A percentile compares a stretch with the other conserved stretches of the same genome.
phyloP scores from a whole-genome alignment of 345 rosid genomes.

The Capsella bursapastoris region DNA sequence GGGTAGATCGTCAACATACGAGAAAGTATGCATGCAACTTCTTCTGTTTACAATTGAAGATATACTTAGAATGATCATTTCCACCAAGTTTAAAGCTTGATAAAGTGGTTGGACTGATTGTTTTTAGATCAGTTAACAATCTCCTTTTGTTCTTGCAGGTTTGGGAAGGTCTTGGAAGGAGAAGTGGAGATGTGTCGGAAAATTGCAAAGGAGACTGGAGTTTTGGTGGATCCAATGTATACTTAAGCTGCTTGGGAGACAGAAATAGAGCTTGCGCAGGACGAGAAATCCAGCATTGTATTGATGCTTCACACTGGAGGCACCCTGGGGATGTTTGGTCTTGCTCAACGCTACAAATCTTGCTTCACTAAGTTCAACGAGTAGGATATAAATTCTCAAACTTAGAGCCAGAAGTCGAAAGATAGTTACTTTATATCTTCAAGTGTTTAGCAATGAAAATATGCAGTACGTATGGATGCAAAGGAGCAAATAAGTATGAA shows the following conservation, averaged over 20 bases:
- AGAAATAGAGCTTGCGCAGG: constrained; percentile 51
- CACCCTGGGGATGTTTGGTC: constrained; percentile 81
- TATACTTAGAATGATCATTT: too few species aligned
- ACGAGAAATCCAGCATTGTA: constrained; percentile 41
- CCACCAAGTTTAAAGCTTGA: constrained; percentile 17
- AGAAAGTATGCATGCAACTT: constrained; percentile 66
- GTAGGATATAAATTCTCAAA: neutral
- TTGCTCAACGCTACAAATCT: constrained; percentile 89
- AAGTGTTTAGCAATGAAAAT: neutral
- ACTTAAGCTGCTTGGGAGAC: constrained; percentile 84
- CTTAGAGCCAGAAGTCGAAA: neutral
- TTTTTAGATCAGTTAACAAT: neutral
- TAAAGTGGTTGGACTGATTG: constrained; percentile 19
- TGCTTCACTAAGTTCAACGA: constrained; percentile 47
- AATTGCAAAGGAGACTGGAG: constrained; percentile 72
- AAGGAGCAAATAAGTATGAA: too few species aligned
- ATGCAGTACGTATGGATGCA: too few species aligned
- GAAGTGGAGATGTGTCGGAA: constrained; percentile 71
- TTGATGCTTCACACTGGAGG: constrained; percentile 94
- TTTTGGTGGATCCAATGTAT: constrained; percentile 85
- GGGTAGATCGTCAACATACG: constrained; percentile 69
- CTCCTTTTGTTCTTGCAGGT: constrained; percentile 48
- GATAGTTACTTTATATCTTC: neutral
- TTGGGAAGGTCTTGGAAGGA: constrained; percentile 81
- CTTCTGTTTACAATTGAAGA: neutral